Percentiles rank a stretch among this genome's conserved stretches.
Conservation (phyloP, 78 protist species). For the Tieghemostelium lacteum region DNA sequence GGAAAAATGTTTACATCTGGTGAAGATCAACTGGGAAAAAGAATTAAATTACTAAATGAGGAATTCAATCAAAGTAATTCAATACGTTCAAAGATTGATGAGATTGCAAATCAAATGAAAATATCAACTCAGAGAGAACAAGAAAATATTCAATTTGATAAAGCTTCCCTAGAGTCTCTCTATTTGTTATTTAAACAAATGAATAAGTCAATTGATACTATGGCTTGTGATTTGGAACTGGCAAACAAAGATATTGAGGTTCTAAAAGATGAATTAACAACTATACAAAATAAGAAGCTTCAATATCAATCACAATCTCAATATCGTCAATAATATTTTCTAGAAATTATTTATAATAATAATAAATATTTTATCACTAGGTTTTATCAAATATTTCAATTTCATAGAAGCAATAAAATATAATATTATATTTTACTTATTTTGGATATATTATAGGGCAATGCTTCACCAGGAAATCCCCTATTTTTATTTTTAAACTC, state of each 20-base stretch:
- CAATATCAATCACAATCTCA: too few species aligned
- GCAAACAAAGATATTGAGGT: slow-evolving; percentile 58
- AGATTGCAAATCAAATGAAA: slow-evolving; percentile 33
- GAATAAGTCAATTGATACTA: slow-evolving; percentile 40
- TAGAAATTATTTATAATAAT: too few species aligned
- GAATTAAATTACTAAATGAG: slow-evolving; percentile 17
- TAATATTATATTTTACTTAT: too few species aligned
- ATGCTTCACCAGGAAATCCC: too few species aligned
- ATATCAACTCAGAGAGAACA: slow-evolving; percentile 26
- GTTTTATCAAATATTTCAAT: too few species aligned
- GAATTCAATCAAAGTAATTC: slow-evolving; percentile 56
- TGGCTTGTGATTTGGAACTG: slow-evolving; percentile 39
- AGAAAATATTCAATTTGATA: slow-evolving; percentile 12
- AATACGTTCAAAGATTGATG: slow-evolving; percentile 28
- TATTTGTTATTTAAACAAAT: slow-evolving; percentile 33
- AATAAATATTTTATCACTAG: too few species aligned
- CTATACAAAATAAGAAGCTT: too few species aligned
- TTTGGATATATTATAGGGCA: too few species aligned
- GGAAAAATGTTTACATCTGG: slow-evolving; percentile 30
- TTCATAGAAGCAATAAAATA: too few species aligned
- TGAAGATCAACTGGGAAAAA: slow-evolving; percentile 26
- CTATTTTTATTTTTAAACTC: too few species aligned
- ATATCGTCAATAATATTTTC: too few species aligned
- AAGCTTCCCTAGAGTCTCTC: slow-evolving; percentile 47
- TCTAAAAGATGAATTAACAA: slow-evolving; percentile 63